phyloP scores from a whole-genome alignment of 148 eudicot species.

The Rhododendron kiyosumense region DNA sequence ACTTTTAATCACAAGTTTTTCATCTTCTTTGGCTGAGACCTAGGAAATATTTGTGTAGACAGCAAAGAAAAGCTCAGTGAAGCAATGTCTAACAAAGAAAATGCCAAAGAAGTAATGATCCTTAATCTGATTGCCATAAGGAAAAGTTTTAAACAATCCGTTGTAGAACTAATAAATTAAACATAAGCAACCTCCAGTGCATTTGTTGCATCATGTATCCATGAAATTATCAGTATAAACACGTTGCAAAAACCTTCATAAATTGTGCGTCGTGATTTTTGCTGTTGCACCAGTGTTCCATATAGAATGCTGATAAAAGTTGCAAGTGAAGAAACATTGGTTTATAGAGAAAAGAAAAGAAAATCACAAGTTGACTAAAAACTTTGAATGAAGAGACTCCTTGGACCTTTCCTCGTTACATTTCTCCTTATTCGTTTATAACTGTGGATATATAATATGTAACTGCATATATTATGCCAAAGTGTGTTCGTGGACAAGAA shows the following conservation, averaged over 20 bases:
- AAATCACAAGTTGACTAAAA: not conserved
- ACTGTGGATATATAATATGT: not conserved
- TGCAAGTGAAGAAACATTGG: not conserved
- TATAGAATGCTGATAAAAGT: not conserved
- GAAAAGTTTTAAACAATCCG: not conserved
- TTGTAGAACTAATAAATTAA: not conserved
- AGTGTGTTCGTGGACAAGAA: not conserved
- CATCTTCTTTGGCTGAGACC: conserved; percentile 36
- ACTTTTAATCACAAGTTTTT: conserved; percentile 31
- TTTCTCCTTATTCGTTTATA: not conserved
- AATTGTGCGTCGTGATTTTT: not conserved
- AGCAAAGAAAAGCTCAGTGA: not conserved
- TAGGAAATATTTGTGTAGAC: conserved; percentile 10
- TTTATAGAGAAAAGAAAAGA: not conserved
- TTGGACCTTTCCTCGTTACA: not conserved
- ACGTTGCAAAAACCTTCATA: not conserved
- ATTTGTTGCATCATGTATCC: not conserved
- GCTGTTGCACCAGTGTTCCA: not conserved
- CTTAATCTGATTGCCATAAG: not conserved
- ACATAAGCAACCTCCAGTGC: not conserved
- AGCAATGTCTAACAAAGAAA: not conserved
- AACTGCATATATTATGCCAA: not conserved
- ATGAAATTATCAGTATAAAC: not conserved
- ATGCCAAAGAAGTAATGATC: not conserved
- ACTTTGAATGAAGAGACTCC: not conserved